phyloP scores from a whole-genome alignment of 176 grass and related monocot genomes.

The Saccharum spontaneum region DNA sequence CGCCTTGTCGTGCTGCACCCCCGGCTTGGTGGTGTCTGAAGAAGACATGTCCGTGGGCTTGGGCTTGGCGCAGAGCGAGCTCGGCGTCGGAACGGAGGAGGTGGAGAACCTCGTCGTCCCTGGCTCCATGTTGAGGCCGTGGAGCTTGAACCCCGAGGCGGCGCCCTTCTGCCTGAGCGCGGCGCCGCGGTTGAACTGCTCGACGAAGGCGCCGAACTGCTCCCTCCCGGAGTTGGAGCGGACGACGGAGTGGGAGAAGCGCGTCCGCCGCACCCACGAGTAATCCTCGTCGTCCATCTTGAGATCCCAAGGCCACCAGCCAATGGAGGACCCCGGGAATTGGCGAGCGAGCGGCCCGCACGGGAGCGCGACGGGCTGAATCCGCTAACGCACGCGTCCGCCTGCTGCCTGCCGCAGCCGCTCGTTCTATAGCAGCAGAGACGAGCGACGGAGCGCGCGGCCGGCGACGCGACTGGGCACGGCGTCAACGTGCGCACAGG shows the following conservation, averaged over 20 bases:
- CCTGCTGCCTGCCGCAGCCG: no score
- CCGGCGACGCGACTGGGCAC: no score
- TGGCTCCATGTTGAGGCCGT: constrained; percentile 43
- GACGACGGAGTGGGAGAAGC: constrained; percentile 74
- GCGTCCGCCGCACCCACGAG: constrained; percentile 86
- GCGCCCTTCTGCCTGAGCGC: constrained; percentile 38
- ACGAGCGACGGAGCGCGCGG: no score
- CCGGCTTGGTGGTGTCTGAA: background rate
- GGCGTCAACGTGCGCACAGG: background rate
- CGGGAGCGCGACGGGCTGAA: no score
- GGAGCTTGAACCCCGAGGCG: constrained; percentile 38
- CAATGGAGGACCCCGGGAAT: no score
- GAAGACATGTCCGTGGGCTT: background rate
- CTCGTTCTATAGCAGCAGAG: no score
- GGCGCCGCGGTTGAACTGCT: constrained; percentile 49
- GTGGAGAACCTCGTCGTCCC: constrained; percentile 9
- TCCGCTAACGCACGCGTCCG: no score
- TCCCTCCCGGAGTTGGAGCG: constrained; percentile 43
- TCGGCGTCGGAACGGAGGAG: background rate
- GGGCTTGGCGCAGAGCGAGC: background rate
- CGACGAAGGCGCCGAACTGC: constrained; percentile 51
- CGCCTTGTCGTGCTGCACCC: background rate
- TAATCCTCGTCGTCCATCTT: constrained; percentile 57
- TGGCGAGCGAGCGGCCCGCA: no score
- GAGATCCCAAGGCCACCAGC: no score